phyloP scores from a whole-genome alignment of 306 rosid genomes.

The Ormosia semicastrata region DNA sequence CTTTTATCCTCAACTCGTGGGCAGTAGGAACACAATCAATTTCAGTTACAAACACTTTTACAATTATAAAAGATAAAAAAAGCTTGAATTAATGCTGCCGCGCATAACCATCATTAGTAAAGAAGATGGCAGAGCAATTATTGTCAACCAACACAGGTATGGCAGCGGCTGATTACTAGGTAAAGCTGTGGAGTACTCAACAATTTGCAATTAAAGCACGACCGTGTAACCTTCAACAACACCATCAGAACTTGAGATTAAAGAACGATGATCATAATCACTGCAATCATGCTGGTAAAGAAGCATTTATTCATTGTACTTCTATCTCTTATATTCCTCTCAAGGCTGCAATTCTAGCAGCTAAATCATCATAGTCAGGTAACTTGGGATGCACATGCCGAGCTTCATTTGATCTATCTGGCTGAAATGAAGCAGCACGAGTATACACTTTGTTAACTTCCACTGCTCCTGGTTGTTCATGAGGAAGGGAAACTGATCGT shows the following conservation, averaged over 20 bases:
- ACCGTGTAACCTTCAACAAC: background rate
- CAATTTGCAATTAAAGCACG: constrained; percentile 7
- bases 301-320: constrained; percentile 20
- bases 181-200: constrained; percentile 27
- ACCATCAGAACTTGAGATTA: constrained; percentile 16
- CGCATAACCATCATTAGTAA: constrained; percentile 14
- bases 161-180: constrained; percentile 22
- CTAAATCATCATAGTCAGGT: constrained; percentile 87
- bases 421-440: constrained; percentile 88
- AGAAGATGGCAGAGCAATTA: constrained; percentile 9
- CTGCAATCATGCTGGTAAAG: constrained; percentile 21
- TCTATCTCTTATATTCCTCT: constrained; percentile 54
- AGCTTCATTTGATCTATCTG: constrained; percentile 58
- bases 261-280: constrained; percentile 20
- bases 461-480: constrained; percentile 45
- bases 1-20: background rate
- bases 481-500: constrained; percentile 79
- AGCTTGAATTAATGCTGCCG: background rate
- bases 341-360: constrained; percentile 80
- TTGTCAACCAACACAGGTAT: constrained; percentile 12
- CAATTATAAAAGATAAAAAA: background rate
- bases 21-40: background rate
- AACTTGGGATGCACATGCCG: constrained; percentile 93
- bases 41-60: constrained; percentile 17
- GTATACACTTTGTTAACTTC: constrained; percentile 56